These are phyloP conservation scores for Penicillium olsonii DNA, from an alignment of 2,329 filamentous ascomycete genomes.

Conservation along the genomic window DNA sequence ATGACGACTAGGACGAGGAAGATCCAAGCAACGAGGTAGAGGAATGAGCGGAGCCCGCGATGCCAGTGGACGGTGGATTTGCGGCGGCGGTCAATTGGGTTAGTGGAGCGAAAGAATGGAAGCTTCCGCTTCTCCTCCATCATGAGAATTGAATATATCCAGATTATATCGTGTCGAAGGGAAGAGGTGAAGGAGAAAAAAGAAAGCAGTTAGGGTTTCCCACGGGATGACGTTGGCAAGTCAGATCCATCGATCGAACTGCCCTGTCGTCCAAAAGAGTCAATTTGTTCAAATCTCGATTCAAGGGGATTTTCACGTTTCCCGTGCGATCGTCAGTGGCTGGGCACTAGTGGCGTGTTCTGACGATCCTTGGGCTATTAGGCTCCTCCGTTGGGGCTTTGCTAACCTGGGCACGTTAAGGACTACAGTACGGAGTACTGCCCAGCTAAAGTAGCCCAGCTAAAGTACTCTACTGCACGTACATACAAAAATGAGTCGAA, in stretches of 20 bases:
- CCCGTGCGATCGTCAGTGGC: constrained; percentile 27
- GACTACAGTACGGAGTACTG: no score
- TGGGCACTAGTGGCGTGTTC: constrained; percentile 13
- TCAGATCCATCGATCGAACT: no score
- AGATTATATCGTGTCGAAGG: no score
- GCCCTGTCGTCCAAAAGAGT: no score
- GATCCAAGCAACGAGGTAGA: constrained; percentile 72
- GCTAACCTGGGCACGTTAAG: no score
- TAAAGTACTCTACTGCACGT: no score
- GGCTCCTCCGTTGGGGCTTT: no score
- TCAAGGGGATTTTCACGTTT: constrained; percentile 5
- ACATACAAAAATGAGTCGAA: no score
- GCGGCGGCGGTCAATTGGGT: constrained; percentile 31
- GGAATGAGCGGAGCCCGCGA: constrained; percentile 64
- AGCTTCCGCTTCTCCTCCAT: constrained; percentile 26
- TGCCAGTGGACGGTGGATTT: constrained; percentile 53
- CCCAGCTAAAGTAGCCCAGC: no score
- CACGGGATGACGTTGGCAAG: constrained; percentile 16
- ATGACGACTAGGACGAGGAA: constrained; percentile 81
- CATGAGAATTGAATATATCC: no score
- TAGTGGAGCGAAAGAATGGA: constrained; percentile 27
- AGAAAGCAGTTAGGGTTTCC: neutral
- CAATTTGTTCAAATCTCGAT: neutral
- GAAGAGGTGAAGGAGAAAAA: neutral
- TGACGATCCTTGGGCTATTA: constrained; percentile 11